A percentile compares a stretch with the other conserved stretches of the same genome.
These are phyloP conservation scores for Pseudonitzschia delicatissima DNA, from an alignment of 108 stramenopile genomes.

Conservation along the genomic window DNA sequence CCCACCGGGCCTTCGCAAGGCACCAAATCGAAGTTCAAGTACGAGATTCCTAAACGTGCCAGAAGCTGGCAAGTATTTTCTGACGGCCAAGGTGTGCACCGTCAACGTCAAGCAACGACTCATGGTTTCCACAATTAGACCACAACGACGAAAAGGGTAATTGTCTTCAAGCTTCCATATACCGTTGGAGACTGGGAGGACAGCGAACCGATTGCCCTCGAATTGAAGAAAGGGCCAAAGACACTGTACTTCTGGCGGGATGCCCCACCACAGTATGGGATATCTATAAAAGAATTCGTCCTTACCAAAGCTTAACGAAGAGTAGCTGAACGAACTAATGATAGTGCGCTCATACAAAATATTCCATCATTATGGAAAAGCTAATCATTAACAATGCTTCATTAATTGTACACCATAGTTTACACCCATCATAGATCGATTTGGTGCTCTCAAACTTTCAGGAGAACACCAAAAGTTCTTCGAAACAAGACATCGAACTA, in stretches of 20 bases:
- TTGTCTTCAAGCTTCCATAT: slow-evolving; percentile 37
- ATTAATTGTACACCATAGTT: too few species aligned
- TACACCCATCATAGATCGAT: too few species aligned
- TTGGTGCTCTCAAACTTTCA: too few species aligned
- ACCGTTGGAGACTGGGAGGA: slow-evolving; percentile 46
- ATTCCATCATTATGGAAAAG: too few species aligned
- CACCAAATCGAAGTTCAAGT: not conserved
- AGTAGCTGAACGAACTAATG: too few species aligned
- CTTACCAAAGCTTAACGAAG: not conserved
- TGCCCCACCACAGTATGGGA: slow-evolving; percentile 14
- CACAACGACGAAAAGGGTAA: slow-evolving; percentile 8
- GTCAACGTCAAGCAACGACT: slow-evolving; percentile 32
- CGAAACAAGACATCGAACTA: too few species aligned
- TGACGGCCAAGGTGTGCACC: slow-evolving; percentile 29
- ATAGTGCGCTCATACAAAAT: too few species aligned
- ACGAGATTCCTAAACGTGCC: not conserved
- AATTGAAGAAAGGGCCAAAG: not conserved
- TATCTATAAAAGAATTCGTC: slow-evolving; percentile 1
- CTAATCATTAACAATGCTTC: too few species aligned
- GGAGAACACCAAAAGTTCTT: too few species aligned
- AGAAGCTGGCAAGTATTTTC: slow-evolving; percentile 2
- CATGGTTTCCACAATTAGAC: not conserved
- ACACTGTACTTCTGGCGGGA: slow-evolving; percentile 34
- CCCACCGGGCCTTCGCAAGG: slow-evolving; percentile 10
- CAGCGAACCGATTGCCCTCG: slow-evolving; percentile 29